Conservation (phyloP, 257 asterid species). For the Ocimum tenuiflorum region DNA sequence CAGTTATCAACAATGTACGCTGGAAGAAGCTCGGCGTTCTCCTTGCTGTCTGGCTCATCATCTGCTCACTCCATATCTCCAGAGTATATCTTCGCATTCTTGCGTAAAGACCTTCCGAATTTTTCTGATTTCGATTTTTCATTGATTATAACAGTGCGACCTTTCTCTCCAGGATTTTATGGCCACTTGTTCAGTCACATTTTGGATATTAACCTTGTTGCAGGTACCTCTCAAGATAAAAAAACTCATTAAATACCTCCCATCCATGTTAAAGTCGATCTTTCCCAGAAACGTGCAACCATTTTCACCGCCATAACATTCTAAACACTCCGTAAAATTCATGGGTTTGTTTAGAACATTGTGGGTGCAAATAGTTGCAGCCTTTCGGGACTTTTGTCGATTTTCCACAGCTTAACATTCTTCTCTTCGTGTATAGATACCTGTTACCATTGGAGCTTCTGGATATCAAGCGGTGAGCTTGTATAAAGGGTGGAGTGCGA, state of each 20-base stretch:
- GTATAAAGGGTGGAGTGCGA: conserved; percentile 43
- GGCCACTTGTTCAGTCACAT: conserved; percentile 37
- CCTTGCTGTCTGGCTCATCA: conserved; percentile 41
- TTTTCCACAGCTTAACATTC: neutral
- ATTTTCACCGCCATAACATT: neutral
- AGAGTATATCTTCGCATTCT: conserved; percentile 31
- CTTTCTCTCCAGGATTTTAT: conserved; percentile 34
- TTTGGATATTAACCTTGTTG: conserved; percentile 40
- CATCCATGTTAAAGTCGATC: neutral
- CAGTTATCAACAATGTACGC: conserved; percentile 35
- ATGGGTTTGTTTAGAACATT: neutral
- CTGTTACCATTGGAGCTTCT: conserved; percentile 47
- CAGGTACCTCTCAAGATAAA: conserved; percentile 33
- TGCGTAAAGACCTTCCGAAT: neutral
- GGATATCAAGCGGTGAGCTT: conserved; percentile 47
- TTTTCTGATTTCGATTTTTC: neutral
- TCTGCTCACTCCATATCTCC: conserved; percentile 41
- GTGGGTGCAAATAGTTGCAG: neutral
- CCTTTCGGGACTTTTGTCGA: neutral
- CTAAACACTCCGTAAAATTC: neutral
- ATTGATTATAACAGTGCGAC: neutral
- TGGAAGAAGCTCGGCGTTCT: conserved; percentile 45
- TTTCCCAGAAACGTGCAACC: neutral
- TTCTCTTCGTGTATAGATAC: conserved; percentile 32
- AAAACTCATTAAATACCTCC: neutral